These are phyloP conservation scores for Hura crepitans DNA, from an alignment of 441 rosid species.

Conservation along the genomic window DNA sequence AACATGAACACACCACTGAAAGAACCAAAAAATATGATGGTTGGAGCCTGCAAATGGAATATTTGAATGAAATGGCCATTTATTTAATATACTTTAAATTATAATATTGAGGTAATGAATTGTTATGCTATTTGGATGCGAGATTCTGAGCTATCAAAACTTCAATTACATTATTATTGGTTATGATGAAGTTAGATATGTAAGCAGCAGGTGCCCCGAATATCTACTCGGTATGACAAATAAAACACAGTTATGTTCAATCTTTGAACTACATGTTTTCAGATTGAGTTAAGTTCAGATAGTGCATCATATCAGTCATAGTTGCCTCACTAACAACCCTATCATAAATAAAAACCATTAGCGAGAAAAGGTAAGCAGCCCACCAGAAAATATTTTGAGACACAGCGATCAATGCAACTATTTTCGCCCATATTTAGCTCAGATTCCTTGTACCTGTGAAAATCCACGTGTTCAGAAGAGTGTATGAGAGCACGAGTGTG, in stretches of 20 bases:
- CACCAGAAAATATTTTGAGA: conserved; percentile 95
- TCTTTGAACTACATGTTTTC: not conserved
- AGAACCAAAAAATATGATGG: too few relatives aligned
- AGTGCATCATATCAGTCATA: not conserved
- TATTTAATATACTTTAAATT: not conserved
- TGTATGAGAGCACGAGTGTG: not conserved
- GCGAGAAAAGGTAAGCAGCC: not conserved
- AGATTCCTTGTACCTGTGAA: conserved; percentile 74
- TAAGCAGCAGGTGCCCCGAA: too few relatives aligned
- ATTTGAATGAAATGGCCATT: not conserved
- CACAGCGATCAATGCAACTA: conserved; percentile 97
- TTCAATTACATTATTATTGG: not conserved
- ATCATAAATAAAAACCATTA: not conserved
- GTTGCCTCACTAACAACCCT: not conserved
- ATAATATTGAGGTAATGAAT: not conserved
- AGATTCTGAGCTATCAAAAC: not conserved
- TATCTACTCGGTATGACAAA: not conserved
- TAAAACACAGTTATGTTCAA: not conserved
- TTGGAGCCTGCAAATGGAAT: too few relatives aligned
- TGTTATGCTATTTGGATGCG: not conserved
- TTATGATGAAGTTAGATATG: not conserved
- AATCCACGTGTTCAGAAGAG: conserved; percentile 7
- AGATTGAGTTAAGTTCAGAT: not conserved
- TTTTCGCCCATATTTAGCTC: conserved; percentile 99
- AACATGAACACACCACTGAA: too few relatives aligned